Evolutionary conservation across 306 rosid species (phyloP), one percentile per base, ranked within the genome.

Genomic region (Hylodesmum podocarpum): DNA sequence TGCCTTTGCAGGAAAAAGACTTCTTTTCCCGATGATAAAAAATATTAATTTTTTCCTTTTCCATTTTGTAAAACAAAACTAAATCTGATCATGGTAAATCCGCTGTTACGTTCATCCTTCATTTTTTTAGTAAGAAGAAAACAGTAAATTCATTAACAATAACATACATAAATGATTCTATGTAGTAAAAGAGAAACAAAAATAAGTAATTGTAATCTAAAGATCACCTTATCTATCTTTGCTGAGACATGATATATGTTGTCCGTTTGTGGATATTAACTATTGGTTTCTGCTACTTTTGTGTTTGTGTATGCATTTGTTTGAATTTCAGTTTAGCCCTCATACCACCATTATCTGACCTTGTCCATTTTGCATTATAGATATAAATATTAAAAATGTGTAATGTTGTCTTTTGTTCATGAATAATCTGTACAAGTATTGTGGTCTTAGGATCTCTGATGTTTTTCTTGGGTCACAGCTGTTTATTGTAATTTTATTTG

Each of bases 1-100:
- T 46, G 51, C 19, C 9, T 72, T 65, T 50, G 77, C 63, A 21
- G 40, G 73, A 57, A 62, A 46, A 75, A 68, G 29, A 64, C 51
- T 68, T 79, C 54, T 74, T 44, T 62, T n/a, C n/a, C n/a, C n/a
- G n/a, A n/a, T n/a, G n/a, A 28, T 19, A 41, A 34, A 44, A 55
- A 76, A 25, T 22, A 31, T 54, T 36, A 39, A n/a, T 18, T 25
- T 40, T 18, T 58, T 27, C n/a, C 24, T 24, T 18, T 25, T 49
- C 40, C 61, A 5, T 10, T 68, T 27, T 66, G 50, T 19, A 36
- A 77, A 72, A 25, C 34, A 54, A 72, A 68, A 65, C 31, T 54
- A 13, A 65, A 62, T 18, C 57, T 82, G 24, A 16, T 66, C 72
- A 44, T 55, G 61, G 41, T 71, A 47, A 66, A 33, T 80, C 37